A percentile compares a stretch with the other conserved stretches of the same genome.
Evolutionary conservation across 1,284 basidiomycete genomes (phyloP).

Genomic region (Ceratobasidium sp.): DNA sequence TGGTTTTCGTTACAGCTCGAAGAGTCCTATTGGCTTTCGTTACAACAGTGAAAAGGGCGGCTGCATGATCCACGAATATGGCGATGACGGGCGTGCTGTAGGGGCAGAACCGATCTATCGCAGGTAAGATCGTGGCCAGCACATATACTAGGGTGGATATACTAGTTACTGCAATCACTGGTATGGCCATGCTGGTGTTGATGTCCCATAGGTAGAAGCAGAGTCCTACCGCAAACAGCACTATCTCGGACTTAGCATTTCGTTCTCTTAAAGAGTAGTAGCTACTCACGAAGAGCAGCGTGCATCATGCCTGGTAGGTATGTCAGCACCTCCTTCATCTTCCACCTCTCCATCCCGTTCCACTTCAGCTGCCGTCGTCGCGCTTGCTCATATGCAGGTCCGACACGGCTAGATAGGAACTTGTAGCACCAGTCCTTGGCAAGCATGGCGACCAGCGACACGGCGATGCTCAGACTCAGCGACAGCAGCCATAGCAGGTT

Average conservation of each 20-base stretch:
- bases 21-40: too few relatives aligned
- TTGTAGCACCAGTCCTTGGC: constrained; percentile 17
- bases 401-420: not conserved
- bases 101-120: not conserved
- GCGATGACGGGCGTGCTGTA: not conserved
- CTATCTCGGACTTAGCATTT: not conserved
- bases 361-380: not conserved
- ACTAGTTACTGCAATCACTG: not conserved
- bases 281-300: not conserved
- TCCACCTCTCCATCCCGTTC: constrained; percentile 11
- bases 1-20: too few relatives aligned
- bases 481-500: constrained; percentile 11
- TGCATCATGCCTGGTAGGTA: constrained; percentile 4
- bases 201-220: constrained; percentile 18
- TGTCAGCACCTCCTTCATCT: not conserved
- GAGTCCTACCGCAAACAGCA: constrained; percentile 14
- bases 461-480: not conserved
- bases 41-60: too few relatives aligned
- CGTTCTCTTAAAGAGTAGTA: not conserved
- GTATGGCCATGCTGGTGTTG: not conserved
- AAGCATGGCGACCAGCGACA: constrained; percentile 13
- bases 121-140: not conserved
- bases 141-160: not conserved
- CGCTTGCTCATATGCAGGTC: not conserved
- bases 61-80: too few relatives aligned